Evolutionary conservation across 306 rosid species (phyloP).

Genomic region (Dryas octopetala): DNA sequence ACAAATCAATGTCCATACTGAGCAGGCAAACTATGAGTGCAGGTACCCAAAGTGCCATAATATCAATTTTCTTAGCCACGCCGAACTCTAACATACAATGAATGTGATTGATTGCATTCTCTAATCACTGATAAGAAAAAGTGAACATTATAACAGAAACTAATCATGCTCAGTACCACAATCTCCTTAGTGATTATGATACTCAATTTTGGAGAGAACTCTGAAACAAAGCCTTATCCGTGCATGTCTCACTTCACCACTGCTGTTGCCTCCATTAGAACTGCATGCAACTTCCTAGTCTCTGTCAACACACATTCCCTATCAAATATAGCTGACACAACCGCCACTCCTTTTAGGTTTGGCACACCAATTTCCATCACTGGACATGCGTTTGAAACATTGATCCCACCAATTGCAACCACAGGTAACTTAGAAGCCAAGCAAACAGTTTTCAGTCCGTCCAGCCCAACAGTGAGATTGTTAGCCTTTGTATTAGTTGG

Average conservation of each 20-base stretch:
- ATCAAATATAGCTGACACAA: constrained; percentile 84
- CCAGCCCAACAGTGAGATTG: constrained; percentile 72
- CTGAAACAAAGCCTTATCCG: background rate
- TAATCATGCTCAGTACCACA: background rate
- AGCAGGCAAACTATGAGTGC: background rate
- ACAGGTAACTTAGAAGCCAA: constrained; percentile 77
- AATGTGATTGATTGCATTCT: background rate
- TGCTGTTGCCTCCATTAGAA: constrained; percentile 45
- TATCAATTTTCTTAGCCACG: background rate
- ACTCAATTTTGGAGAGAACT: background rate
- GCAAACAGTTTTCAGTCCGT: constrained; percentile 65
- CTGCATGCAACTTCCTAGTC: constrained; percentile 55
- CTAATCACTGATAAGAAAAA: background rate
- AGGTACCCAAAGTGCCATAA: background rate
- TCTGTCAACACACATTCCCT: constrained; percentile 60
- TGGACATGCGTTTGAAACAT: constrained; percentile 50
- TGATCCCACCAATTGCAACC: constrained; percentile 91
- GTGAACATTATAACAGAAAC: background rate
- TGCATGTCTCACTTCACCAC: constrained; percentile 26
- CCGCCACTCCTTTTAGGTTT: constrained; percentile 81
- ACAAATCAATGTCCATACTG: background rate
- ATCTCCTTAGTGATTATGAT: background rate
- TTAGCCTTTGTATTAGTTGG: constrained; percentile 79
- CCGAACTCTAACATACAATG: background rate
- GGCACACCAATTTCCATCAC: constrained; percentile 68